Evolutionary conservation across 495 filamentous ascomycete genomes (phyloP).

Genomic region (Xylaria intraflava): DNA sequence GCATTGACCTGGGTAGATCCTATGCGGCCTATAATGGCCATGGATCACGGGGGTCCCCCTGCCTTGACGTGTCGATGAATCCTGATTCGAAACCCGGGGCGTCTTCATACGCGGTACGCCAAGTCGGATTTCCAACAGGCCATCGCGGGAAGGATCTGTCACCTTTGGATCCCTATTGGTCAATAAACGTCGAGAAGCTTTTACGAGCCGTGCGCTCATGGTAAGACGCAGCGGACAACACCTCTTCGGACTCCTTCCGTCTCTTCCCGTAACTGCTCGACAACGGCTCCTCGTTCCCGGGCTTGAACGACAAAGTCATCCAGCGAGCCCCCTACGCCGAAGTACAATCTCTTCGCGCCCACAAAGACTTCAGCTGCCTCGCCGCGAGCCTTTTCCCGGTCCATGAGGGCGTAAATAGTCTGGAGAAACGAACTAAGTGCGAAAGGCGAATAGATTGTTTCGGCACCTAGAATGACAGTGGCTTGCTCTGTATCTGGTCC

Average conservation of each 20-base stretch:
- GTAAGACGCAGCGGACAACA: slow-evolving; percentile 41
- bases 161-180: not conserved
- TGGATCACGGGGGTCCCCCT: not conserved
- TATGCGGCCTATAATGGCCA: too few relatives aligned
- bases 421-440: slow-evolving; percentile 67
- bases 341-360: slow-evolving; percentile 90
- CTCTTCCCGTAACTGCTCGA: slow-evolving; percentile 57
- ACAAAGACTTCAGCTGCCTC: slow-evolving; percentile 59
- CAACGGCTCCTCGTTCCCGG: slow-evolving; percentile 46
- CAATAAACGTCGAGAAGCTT: not conserved
- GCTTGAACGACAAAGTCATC: slow-evolving; percentile 74
- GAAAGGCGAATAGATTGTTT: slow-evolving; percentile 89
- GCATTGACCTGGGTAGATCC: too few relatives aligned
- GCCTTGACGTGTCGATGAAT: too few relatives aligned
- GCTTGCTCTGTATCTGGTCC: not conserved
- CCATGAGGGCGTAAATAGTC: slow-evolving; percentile 59
- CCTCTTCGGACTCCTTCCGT: slow-evolving; percentile 51
- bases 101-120: not conserved
- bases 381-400: slow-evolving; percentile 39
- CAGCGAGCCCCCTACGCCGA: slow-evolving; percentile 90
- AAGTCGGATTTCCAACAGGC: not conserved
- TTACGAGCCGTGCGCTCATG: not conserved
- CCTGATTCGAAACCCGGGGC: not conserved
- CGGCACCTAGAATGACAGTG: slow-evolving; percentile 70
- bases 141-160: not conserved